phyloP scores from a whole-genome alignment of 2,329 filamentous ascomycete species.

The Metarhizium guizhouense region DNA sequence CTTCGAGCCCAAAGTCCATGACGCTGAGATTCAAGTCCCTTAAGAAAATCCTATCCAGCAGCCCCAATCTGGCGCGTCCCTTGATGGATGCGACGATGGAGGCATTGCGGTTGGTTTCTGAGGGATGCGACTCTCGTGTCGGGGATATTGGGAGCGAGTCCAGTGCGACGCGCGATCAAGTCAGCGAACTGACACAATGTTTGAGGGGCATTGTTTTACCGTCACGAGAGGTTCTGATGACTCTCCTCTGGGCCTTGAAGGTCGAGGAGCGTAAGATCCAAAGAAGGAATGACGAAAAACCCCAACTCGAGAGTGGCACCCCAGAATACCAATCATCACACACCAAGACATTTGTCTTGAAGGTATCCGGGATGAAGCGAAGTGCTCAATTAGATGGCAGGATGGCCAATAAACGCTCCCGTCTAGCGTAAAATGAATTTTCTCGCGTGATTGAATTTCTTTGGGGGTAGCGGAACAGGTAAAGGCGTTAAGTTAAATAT shows the following conservation, averaged over 20 bases:
- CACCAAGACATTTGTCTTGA: conserved; percentile 13
- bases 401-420: conserved; percentile 10
- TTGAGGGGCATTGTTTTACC: conserved; percentile 30
- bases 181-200: conserved; percentile 26
- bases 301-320: conserved; percentile 16
- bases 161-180: conserved; percentile 27
- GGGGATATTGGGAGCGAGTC: conserved; percentile 24
- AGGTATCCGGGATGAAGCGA: conserved; percentile 14
- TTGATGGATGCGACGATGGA: conserved; percentile 64
- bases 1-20: conserved; percentile 42
- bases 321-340: conserved; percentile 11
- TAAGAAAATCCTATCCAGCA: conserved; percentile 61
- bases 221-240: conserved; percentile 38
- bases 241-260: conserved; percentile 36
- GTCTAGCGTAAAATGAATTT: conserved; percentile 12
- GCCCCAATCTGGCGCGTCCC: conserved; percentile 66
- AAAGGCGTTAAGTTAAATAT: conserved; percentile 9
- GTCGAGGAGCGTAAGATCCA: conserved; percentile 31
- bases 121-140: conserved; percentile 41
- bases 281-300: conserved; percentile 12
- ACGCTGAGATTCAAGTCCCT: conserved; percentile 53
- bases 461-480: conserved; percentile 3
- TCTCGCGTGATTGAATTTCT: conserved; percentile 6
- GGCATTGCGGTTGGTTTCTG: conserved; percentile 63
- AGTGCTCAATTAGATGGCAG: conserved; percentile 9